A percentile compares a stretch with the other conserved stretches of the same genome.
These are phyloP conservation scores for Nicotiana sylvestris DNA, from an alignment of 257 asterid genomes.

Conservation along the genomic window DNA sequence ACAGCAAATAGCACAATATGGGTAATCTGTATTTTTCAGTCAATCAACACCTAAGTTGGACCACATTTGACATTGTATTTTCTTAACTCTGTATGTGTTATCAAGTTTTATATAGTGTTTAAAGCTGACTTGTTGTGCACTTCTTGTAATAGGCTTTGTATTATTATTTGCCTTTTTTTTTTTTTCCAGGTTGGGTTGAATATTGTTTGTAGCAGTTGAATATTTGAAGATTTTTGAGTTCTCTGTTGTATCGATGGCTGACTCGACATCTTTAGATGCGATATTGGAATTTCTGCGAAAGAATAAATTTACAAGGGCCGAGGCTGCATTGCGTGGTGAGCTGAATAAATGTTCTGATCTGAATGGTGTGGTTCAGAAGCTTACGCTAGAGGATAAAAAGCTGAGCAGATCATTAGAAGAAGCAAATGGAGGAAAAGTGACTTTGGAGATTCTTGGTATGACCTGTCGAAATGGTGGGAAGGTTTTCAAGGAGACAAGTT, in stretches of 20 bases:
- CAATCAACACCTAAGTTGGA: conserved; percentile 5
- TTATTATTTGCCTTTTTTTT: not conserved
- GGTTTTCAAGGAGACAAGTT: conserved; percentile 18
- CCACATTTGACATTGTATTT: not conserved
- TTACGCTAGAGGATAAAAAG: conserved; percentile 8
- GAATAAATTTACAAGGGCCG: conserved; percentile 22
- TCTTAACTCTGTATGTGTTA: not conserved
- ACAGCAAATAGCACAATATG: not conserved
- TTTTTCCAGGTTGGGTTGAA: conserved; percentile 6
- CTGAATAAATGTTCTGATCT: conserved; percentile 10
- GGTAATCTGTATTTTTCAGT: not conserved
- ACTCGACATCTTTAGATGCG: conserved; percentile 18
- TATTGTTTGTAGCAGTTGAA: conserved; percentile 1
- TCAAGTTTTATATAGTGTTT: not conserved
- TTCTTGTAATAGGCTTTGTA: not conserved
- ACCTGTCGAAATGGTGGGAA: not conserved
- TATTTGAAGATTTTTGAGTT: not conserved
- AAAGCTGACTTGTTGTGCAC: not conserved
- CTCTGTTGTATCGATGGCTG: conserved; percentile 16
- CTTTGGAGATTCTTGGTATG: conserved; percentile 5
- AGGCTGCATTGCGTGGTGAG: conserved; percentile 26
- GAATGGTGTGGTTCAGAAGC: conserved; percentile 16
- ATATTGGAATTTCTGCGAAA: conserved; percentile 21
- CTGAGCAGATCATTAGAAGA: conserved; percentile 6
- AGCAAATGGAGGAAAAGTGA: conserved; percentile 12